Percentiles rank a stretch among this genome's conserved stretches.
Evolutionary conservation across 1,284 basidiomycete genomes (phyloP).

Genomic region (Pseudozyma sp.): DNA sequence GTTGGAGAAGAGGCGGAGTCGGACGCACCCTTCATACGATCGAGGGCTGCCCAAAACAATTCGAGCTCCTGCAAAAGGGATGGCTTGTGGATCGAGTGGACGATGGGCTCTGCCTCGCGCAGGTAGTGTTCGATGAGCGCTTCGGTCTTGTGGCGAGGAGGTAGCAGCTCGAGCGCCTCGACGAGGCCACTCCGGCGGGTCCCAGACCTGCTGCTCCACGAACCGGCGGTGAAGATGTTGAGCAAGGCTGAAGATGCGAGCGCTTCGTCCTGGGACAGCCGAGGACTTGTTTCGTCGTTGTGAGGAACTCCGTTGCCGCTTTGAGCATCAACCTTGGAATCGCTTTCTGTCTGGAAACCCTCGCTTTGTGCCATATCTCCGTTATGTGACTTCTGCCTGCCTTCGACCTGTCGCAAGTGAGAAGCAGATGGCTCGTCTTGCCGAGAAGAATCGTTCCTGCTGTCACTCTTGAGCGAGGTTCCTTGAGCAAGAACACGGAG

Average conservation of each 20-base stretch:
- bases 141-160: slow-evolving; percentile 30
- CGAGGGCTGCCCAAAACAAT: slow-evolving; percentile 31
- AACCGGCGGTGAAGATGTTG: slow-evolving; percentile 12
- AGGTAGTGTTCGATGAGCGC: slow-evolving; percentile 40
- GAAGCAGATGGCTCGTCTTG: not conserved
- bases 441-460: slow-evolving; percentile 1
- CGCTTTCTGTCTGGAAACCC: not conserved
- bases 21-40: slow-evolving; percentile 1
- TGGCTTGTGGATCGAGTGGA: slow-evolving; percentile 36
- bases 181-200: slow-evolving; percentile 11
- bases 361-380: not conserved
- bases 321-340: not conserved
- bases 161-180: slow-evolving; percentile 21
- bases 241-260: slow-evolving; percentile 20
- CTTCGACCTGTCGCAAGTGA: not conserved
- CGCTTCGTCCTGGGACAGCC: not conserved
- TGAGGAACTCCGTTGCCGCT: not conserved
- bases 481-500: slow-evolving; percentile 28
- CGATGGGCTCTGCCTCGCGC: slow-evolving; percentile 38
- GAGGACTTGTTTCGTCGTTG: not conserved
- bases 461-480: slow-evolving; percentile 21
- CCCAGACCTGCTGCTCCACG: not conserved
- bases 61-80: slow-evolving; percentile 29
- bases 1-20: not conserved
- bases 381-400: not conserved